phyloP scores from a whole-genome alignment of 345 rosid species.

The Aurinia saxatilis region DNA sequence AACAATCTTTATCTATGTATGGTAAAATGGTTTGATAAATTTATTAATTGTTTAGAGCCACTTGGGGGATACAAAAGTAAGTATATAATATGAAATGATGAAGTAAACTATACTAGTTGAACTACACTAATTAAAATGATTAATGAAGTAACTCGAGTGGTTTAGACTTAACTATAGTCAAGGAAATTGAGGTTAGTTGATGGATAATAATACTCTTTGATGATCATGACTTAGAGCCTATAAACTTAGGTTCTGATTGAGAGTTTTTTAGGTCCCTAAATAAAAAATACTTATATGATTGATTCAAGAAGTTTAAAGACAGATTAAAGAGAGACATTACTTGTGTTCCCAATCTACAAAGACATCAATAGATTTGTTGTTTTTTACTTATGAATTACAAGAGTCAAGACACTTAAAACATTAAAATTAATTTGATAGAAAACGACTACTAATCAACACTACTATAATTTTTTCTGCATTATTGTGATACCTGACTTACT shows the following conservation, averaged over 20 bases:
- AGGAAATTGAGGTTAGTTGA: background rate
- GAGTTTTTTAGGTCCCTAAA: background rate
- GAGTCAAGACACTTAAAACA: too few relatives aligned
- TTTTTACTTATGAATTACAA: background rate
- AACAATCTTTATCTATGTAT: background rate
- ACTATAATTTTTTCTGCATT: background rate
- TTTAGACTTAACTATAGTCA: conserved; percentile 13
- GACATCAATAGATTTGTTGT: conserved; percentile 16
- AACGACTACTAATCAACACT: conserved; percentile 12
- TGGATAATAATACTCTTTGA: background rate
- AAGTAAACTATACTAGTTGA: background rate
- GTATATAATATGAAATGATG: background rate
- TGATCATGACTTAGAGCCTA: background rate
- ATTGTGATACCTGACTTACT: conserved; percentile 2
- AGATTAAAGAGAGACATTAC: background rate
- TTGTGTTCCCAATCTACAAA: conserved; percentile 17
- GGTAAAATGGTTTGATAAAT: too few relatives aligned
- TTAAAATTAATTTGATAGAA: background rate
- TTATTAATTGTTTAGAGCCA: background rate
- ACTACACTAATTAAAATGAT: background rate
- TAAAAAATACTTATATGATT: too few relatives aligned
- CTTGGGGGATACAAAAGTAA: background rate
- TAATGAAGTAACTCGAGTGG: background rate
- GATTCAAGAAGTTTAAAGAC: too few relatives aligned
- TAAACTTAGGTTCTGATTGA: background rate